phyloP scores from a whole-genome alignment of 2,329 filamentous ascomycete genomes.

The Aspergillus fischeri region DNA sequence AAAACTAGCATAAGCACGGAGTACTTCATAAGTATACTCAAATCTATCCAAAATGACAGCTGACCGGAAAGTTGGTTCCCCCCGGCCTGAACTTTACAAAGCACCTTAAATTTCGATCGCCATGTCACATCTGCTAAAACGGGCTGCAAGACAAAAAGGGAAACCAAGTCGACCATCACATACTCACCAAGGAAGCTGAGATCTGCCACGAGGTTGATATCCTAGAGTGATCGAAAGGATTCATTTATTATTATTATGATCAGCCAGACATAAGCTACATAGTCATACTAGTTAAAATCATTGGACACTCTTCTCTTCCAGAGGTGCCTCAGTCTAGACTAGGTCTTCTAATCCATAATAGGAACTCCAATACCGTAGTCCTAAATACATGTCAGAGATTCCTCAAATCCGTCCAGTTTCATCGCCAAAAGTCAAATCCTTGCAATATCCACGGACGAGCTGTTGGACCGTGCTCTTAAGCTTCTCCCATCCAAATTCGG shows the following conservation, averaged over 20 bases:
- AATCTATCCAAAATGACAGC: no score
- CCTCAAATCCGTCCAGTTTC: no score
- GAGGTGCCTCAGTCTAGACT: background rate
- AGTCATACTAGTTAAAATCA: rapidly evolving
- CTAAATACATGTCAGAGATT: no score
- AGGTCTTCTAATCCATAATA: no score
- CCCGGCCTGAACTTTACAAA: background rate
- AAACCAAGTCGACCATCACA: background rate
- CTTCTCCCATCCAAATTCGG: no score
- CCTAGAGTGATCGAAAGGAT: background rate
- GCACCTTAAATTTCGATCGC: background rate
- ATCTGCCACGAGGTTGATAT: background rate
- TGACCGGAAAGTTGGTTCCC: background rate
- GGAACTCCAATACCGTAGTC: no score
- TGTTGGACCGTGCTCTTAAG: no score
- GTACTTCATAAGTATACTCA: no score
- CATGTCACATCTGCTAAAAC: background rate
- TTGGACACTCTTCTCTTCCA: background rate
- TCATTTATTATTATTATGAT: background rate
- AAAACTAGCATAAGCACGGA: no score
- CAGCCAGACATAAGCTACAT: background rate
- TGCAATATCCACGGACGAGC: no score
- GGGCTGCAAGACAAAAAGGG: background rate
- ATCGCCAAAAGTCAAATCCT: no score
- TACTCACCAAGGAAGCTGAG: background rate